These are phyloP conservation scores for Syzygium grande DNA, from an alignment of 345 rosid genomes.

Conservation along the genomic window DNA sequence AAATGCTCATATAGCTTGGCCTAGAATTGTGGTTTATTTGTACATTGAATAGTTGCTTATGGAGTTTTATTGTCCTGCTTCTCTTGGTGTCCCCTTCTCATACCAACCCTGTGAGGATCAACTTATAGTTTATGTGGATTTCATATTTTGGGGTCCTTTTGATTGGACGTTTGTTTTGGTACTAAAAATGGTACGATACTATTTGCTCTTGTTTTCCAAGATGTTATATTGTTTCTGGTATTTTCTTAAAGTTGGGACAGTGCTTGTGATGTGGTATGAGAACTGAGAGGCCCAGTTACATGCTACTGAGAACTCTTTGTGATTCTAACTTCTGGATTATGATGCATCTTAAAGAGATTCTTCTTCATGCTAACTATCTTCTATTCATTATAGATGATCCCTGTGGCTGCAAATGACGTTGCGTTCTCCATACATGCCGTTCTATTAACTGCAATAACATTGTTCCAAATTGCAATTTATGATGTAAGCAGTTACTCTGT, in stretches of 20 bases:
- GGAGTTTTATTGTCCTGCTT: not conserved
- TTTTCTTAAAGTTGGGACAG: not conserved
- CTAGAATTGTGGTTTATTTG: not conserved
- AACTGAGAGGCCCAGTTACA: not conserved
- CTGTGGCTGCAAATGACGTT: slow-evolving; percentile 89
- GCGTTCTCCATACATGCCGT: slow-evolving; percentile 93
- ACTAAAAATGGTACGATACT: not conserved
- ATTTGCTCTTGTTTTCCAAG: not conserved
- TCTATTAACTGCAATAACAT: slow-evolving; percentile 50
- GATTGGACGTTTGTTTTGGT: not conserved
- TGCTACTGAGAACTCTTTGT: not conserved
- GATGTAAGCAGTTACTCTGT: slow-evolving; percentile 38
- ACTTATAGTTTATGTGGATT: not conserved
- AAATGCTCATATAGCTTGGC: not conserved
- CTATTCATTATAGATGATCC: slow-evolving; percentile 63
- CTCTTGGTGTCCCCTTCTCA: not conserved
- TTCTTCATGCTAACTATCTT: not conserved
- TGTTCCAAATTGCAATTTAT: slow-evolving; percentile 68
- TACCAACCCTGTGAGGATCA: not conserved
- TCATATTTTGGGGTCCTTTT: not conserved
- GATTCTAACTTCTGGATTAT: not conserved
- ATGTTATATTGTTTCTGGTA: not conserved
- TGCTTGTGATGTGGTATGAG: not conserved
- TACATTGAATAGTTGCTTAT: not conserved
- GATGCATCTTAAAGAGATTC: not conserved